Base-by-base conservation (phyloP, 306 rosid genomes). In the Cicer yamashitae region DNA sequence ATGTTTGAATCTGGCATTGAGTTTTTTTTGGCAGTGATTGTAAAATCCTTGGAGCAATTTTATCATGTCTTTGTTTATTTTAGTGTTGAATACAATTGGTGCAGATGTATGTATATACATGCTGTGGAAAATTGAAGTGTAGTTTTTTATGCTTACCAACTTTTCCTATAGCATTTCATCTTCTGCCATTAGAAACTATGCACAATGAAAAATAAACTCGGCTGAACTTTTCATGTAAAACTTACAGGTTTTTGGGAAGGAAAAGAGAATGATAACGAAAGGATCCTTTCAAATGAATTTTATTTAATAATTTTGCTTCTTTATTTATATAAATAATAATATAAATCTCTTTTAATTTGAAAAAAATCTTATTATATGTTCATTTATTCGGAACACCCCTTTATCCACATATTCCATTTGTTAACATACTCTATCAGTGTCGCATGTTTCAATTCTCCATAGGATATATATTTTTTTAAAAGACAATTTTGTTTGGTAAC, bases 11-110 rank as follows among this genome's bases (percentile, higher is more conserved):
- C 50, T 62, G 56, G 44, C 66, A 82, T 67, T 25, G 54, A 43
- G 9, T 69, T 61, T 73, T 74, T 61, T 70, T 74, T 72, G 80
- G 87, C 76, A 39, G 77, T 67, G 69, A 37, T 44, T 82, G 83
- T 75, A 65, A 72, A 84, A 71, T 38, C 60, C 43, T 73, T 41
- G 74, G 14, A 64, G 47, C 61, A 53, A 43, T 75, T 74, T 71
- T 68, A 60, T 70, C 13, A 15, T 73, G 70, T 65, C 40, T 60
- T 13, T 83, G 77, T 56, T 73, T 80, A 56, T 40, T 30, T 47
- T 20, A 45, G 80, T 77, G 54, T 17, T 68, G 67, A 45, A 15
- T 57, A 58, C 13, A 6, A 7, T 52, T 76, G 63, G 34, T 71
- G 37, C 80, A 61, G 41, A 56, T 66, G 68, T 48, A 63, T 66